A percentile compares a stretch with the other conserved stretches of the same genome.
Conservation (phyloP, 805 yeast genomes). For the Candida glaebosa region DNA sequence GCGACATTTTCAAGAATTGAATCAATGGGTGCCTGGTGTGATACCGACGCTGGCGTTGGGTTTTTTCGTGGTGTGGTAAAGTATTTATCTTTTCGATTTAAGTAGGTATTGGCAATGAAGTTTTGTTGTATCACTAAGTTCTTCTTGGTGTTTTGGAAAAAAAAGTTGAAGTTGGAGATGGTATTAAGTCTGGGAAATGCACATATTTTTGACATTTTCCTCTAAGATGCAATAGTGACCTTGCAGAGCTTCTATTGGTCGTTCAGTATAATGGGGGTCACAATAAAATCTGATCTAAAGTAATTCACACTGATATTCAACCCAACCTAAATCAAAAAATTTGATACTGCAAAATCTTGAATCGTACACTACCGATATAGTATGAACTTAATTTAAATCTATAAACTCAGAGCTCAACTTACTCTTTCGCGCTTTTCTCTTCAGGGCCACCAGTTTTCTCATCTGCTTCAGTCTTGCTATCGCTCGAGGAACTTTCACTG, state of each 20-base stretch:
- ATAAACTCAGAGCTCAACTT: background rate
- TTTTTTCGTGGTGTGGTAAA: conserved; percentile 1
- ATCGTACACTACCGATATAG: background rate
- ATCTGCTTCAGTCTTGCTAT: background rate
- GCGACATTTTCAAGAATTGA: conserved; percentile 37
- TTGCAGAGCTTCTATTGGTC: background rate
- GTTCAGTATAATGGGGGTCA: background rate
- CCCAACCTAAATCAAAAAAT: background rate
- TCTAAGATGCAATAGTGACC: conserved; percentile 1
- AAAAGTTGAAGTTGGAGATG: conserved; percentile 30
- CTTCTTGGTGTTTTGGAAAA: conserved; percentile 33
- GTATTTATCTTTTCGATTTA: conserved; percentile 7
- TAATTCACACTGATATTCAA: background rate
- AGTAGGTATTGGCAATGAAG: conserved; percentile 30
- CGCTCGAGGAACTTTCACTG: conserved; percentile 25
- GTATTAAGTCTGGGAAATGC: conserved; percentile 20
- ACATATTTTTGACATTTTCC: conserved; percentile 7
- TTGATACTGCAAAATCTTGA: background rate
- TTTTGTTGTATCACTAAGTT: conserved; percentile 27
- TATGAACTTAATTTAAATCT: background rate
- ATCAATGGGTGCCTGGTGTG: background rate
- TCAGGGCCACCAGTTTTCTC: background rate
- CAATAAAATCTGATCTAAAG: background rate
- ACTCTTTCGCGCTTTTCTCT: background rate
- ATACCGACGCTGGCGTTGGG: background rate